Conservation (phyloP, 768 basidiomycete species). For the Tulasnella sp. region DNA sequence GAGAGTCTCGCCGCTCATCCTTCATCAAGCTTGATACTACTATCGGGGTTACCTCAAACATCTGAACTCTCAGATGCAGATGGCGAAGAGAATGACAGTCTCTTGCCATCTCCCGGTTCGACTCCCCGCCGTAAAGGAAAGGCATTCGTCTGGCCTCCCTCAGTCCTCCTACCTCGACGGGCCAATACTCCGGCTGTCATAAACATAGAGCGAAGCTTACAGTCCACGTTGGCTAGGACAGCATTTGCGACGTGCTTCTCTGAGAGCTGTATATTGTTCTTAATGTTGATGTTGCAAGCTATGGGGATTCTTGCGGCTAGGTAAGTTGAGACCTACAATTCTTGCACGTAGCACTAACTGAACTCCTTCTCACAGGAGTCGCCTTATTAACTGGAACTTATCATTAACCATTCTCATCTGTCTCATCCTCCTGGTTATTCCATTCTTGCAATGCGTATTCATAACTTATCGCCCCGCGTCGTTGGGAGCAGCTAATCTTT, state of each 20-base stretch:
- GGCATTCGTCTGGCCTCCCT: slow-evolving; percentile 19
- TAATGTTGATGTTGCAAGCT: slow-evolving; percentile 63
- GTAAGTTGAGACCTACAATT: slow-evolving; percentile 32
- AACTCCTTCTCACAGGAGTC: slow-evolving; percentile 34
- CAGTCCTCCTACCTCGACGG: slow-evolving; percentile 32
- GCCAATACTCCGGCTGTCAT: slow-evolving; percentile 13
- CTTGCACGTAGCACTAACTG: background rate
- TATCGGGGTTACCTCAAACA: background rate
- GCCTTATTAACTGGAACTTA: slow-evolving; percentile 55
- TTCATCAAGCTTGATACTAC: background rate
- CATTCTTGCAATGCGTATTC: slow-evolving; percentile 33
- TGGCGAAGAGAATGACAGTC: slow-evolving; percentile 7
- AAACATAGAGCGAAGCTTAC: slow-evolving; percentile 26
- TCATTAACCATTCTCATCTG: slow-evolving; percentile 51
- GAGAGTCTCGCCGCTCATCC: slow-evolving; percentile 14
- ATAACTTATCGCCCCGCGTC: slow-evolving; percentile 20
- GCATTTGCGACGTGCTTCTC: slow-evolving; percentile 63
- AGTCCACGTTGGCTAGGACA: slow-evolving; percentile 45
- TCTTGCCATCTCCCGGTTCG: slow-evolving; percentile 26
- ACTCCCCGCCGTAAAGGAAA: slow-evolving; percentile 19
- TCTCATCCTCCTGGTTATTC: slow-evolving; percentile 54
- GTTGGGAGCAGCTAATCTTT: background rate
- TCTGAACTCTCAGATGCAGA: slow-evolving; percentile 4
- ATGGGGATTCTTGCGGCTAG: slow-evolving; percentile 39
- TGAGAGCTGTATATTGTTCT: slow-evolving; percentile 62